phyloP scores from a whole-genome alignment of 164 flowering plant genomes.

The Magnolia sinica region DNA sequence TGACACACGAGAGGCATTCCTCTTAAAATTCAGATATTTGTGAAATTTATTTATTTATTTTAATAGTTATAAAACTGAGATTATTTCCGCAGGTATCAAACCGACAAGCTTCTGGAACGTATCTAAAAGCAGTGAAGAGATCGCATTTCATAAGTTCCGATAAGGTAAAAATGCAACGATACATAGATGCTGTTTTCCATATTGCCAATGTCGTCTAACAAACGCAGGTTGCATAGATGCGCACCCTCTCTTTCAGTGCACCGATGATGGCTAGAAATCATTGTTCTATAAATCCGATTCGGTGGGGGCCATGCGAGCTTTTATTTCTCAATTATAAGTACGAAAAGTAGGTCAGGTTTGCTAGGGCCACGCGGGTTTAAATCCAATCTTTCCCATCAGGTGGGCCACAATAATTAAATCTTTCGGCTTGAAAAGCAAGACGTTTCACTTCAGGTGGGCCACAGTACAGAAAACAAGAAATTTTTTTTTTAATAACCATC shows the following conservation, averaged over 20 bases:
- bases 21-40: too few species aligned
- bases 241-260: neutral
- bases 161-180: neutral
- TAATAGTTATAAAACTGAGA: neutral
- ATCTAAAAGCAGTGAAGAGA: constrained; percentile 70
- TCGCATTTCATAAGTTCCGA: constrained; percentile 89
- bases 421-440: too few species aligned
- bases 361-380: too few species aligned
- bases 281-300: neutral
- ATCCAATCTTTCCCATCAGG: too few species aligned
- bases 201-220: neutral
- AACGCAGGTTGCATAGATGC: neutral
- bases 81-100: constrained; percentile 54
- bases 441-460: too few species aligned
- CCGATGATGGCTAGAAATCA: neutral
- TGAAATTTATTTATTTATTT: too few species aligned
- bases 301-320: neutral
- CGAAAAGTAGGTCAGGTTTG: too few species aligned
- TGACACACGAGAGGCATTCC: too few species aligned
- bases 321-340: too few species aligned
- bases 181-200: neutral
- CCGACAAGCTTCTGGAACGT: constrained; percentile 62
- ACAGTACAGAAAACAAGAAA: too few species aligned
- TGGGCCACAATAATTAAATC: too few species aligned
- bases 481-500: too few species aligned